Percentiles rank a stretch among this genome's conserved stretches.
These are phyloP conservation scores for Gamarada debralockiae DNA, from an alignment of 495 filamentous ascomycete species.

Conservation along the genomic window DNA sequence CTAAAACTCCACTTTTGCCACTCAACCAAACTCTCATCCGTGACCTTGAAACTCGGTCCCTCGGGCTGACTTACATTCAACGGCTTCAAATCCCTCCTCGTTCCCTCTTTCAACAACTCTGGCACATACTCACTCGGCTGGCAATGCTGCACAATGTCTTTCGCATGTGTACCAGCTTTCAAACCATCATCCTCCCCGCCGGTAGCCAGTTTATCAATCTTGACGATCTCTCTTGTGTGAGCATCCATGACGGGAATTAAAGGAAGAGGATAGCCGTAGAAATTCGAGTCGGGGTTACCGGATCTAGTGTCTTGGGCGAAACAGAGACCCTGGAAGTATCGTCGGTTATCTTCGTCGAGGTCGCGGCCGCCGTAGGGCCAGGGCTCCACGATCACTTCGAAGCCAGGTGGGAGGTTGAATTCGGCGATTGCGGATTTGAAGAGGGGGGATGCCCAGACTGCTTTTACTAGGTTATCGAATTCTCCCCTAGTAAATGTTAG, in stretches of 20 bases:
- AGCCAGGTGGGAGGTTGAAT: constrained; percentile 58
- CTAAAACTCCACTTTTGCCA: constrained; percentile 74
- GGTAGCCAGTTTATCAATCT: constrained; percentile 51
- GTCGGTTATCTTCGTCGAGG: constrained; percentile 3
- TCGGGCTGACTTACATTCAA: constrained; percentile 42
- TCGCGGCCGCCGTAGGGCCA: constrained; percentile 47
- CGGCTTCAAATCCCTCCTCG: constrained; percentile 36
- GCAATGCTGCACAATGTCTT: constrained; percentile 9
- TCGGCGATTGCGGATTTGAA: constrained; percentile 41
- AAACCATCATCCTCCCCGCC: constrained; percentile 37
- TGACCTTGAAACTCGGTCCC: constrained; percentile 46
- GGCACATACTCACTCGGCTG: constrained; percentile 59
- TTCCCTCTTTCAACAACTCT: constrained; percentile 42
- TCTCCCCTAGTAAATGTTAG: constrained; percentile 41
- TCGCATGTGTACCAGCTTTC: constrained; percentile 6
- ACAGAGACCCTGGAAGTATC: constrained; percentile 15
- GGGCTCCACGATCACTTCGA: constrained; percentile 44
- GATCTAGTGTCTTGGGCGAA: constrained; percentile 43
- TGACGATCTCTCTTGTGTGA: constrained; percentile 44
- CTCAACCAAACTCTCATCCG: constrained; percentile 42
- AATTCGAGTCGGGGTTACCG: constrained; percentile 23
- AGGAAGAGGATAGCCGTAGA: constrained; percentile 24
- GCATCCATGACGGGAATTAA: constrained; percentile 42
- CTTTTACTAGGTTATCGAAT: constrained; percentile 56
- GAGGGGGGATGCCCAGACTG: constrained; percentile 53